These are phyloP conservation scores for Xerocomus brunneocitrinus DNA, from an alignment of 768 basidiomycete genomes.

Conservation along the genomic window DNA sequence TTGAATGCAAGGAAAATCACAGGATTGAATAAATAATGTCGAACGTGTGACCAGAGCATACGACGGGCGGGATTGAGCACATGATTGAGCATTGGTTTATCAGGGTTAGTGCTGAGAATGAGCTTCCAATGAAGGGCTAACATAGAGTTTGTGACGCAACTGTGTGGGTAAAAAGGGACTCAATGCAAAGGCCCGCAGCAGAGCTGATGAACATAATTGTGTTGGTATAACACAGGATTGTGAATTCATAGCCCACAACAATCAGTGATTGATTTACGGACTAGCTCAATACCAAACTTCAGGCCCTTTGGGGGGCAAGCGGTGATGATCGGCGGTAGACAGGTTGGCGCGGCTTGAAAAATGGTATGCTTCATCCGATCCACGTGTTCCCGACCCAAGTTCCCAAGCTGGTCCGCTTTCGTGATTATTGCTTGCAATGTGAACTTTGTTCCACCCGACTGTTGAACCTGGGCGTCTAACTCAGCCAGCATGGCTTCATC, in stretches of 20 bases:
- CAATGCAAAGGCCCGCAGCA: not conserved
- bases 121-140: not conserved
- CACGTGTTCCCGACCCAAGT: conserved; percentile 34
- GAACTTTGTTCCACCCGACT: conserved; percentile 38
- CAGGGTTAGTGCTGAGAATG: conserved; percentile 4
- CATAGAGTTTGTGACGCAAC: not conserved
- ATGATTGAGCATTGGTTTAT: not conserved
- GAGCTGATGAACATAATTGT: not conserved
- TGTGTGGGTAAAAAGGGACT: not conserved
- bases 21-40: not conserved
- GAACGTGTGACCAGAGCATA: not conserved
- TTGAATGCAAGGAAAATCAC: not conserved
- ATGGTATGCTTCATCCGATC: conserved; percentile 46
- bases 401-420: conserved; percentile 53
- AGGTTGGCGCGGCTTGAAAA: conserved; percentile 51
- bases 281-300: conserved; percentile 51
- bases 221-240: not conserved
- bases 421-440: conserved; percentile 72
- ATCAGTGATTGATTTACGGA: conserved; percentile 55
- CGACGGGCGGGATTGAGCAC: not conserved
- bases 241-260: conserved; percentile 44
- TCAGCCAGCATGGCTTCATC: conserved; percentile 61
- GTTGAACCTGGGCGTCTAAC: conserved; percentile 34
- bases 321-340: conserved; percentile 63
- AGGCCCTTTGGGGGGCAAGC: conserved; percentile 43